These are phyloP conservation scores for Boletellus deceptivus DNA, from an alignment of 1,284 basidiomycete species.

Conservation along the genomic window DNA sequence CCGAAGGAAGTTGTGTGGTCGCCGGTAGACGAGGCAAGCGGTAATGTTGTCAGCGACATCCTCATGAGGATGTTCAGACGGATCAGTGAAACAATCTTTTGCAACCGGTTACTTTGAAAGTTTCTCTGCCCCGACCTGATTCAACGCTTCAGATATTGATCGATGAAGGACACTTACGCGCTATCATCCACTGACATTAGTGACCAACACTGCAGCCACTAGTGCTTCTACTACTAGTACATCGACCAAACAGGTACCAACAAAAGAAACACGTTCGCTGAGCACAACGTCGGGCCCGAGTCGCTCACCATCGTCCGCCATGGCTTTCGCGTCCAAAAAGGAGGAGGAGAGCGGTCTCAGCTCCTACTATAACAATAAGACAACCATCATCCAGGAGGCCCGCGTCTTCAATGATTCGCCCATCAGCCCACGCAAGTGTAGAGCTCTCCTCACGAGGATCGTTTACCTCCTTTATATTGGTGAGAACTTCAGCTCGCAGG, in stretches of 20 bases:
- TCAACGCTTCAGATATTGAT: no score
- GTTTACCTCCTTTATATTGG: conserved; percentile 96
- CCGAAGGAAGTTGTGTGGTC: background rate
- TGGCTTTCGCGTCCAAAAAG: conserved; percentile 86
- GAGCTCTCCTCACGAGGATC: conserved; percentile 93
- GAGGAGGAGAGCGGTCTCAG: conserved; percentile 88
- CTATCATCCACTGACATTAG: background rate
- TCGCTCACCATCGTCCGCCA: conserved; percentile 41
- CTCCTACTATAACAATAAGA: conserved; percentile 91
- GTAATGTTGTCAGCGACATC: background rate
- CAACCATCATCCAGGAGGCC: conserved; percentile 96
- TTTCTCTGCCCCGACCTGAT: no score
- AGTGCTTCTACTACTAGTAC: background rate
- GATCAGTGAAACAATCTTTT: no score
- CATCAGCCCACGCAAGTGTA: conserved; percentile 95
- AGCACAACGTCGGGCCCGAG: conserved; percentile 13
- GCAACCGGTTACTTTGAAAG: no score
- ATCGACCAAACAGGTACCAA: conserved; percentile 30
- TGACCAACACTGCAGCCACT: no score
- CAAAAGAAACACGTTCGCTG: conserved; percentile 22
- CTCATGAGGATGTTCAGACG: no score
- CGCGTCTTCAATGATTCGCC: conserved; percentile 99
- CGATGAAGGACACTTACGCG: no score
- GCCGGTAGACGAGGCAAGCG: background rate
- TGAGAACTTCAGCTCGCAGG: conserved; percentile 93